A percentile compares a stretch with the other conserved stretches of the same genome.
phyloP scores from a whole-genome alignment of 805 yeast species.

The Barnettozyma californica region DNA sequence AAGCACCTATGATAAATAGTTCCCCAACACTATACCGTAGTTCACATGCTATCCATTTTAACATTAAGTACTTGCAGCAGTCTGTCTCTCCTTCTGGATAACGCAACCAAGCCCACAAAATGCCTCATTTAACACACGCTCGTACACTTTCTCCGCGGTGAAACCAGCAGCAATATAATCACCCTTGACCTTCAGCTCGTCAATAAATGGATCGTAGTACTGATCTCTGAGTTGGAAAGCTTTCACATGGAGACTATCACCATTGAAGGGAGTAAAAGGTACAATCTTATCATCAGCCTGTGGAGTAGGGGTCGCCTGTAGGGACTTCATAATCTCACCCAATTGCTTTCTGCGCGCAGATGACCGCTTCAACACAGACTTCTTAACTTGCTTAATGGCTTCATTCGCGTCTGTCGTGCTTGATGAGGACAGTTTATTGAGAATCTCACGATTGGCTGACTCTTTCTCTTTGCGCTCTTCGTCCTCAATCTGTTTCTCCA shows the following conservation, averaged over 20 bases:
- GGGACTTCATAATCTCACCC: constrained; percentile 34
- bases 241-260: constrained; percentile 62
- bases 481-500: constrained; percentile 63
- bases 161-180: constrained; percentile 86
- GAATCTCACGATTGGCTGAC: constrained; percentile 49
- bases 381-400: constrained; percentile 47
- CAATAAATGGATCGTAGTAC: constrained; percentile 63
- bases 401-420: constrained; percentile 35
- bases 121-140: constrained; percentile 79
- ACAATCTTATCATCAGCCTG: constrained; percentile 21
- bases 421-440: constrained; percentile 46
- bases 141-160: constrained; percentile 61
- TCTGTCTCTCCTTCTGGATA: constrained; percentile 51
- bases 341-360: constrained; percentile 54
- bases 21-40: background rate
- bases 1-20: background rate
- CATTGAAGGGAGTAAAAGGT: constrained; percentile 94
- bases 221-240: constrained; percentile 43
- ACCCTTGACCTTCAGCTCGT: constrained; percentile 46
- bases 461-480: constrained; percentile 51
- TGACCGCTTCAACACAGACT: constrained; percentile 54
- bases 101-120: constrained; percentile 85
- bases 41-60: background rate
- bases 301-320: constrained; percentile 28
- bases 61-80: background rate